Evolutionary conservation across 495 filamentous ascomycete genomes (phyloP).

Genomic region (Penicillium argentinense): DNA sequence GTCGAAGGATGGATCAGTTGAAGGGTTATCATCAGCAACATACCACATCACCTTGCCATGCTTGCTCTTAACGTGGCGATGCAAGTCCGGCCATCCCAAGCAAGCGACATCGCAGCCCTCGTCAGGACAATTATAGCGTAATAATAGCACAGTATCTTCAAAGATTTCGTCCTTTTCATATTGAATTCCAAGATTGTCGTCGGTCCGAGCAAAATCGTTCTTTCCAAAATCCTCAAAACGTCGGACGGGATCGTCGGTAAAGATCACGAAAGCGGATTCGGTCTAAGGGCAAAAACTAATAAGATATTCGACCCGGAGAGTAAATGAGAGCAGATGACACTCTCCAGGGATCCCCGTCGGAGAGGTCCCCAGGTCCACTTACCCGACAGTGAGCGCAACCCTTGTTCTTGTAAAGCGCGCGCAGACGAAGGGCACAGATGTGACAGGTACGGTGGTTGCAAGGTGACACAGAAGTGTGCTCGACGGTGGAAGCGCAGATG

Average conservation of each 20-base stretch:
- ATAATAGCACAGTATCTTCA: constrained; percentile 79
- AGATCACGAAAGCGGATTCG: constrained; percentile 79
- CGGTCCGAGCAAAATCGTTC: constrained; percentile 67
- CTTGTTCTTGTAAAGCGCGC: constrained; percentile 93
- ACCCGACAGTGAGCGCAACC: constrained; percentile 93
- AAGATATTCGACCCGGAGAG: not conserved
- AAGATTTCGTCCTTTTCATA: constrained; percentile 86
- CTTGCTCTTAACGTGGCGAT: constrained; percentile 78
- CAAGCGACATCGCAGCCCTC: constrained; percentile 82
- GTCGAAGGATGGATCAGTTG: too few species aligned
- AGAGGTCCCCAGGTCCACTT: constrained; percentile 31
- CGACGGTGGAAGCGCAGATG: constrained; percentile 87
- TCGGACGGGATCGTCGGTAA: constrained; percentile 79
- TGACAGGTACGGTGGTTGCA: constrained; percentile 96
- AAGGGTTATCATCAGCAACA: constrained; percentile 19
- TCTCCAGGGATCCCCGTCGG: constrained; percentile 3
- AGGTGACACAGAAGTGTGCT: constrained; percentile 81
- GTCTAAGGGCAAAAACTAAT: constrained; percentile 48
- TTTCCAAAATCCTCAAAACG: constrained; percentile 78
- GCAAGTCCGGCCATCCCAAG: constrained; percentile 88
- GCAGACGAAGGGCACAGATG: constrained; percentile 85
- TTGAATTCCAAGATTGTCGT: constrained; percentile 83
- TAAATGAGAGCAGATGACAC: not conserved
- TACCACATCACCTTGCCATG: constrained; percentile 91
- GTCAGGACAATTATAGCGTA: constrained; percentile 97